Evolutionary conservation across 768 basidiomycete genomes (phyloP), one percentile per base, ranked within the genome.

Genomic region (Auriculariales sp.): DNA sequence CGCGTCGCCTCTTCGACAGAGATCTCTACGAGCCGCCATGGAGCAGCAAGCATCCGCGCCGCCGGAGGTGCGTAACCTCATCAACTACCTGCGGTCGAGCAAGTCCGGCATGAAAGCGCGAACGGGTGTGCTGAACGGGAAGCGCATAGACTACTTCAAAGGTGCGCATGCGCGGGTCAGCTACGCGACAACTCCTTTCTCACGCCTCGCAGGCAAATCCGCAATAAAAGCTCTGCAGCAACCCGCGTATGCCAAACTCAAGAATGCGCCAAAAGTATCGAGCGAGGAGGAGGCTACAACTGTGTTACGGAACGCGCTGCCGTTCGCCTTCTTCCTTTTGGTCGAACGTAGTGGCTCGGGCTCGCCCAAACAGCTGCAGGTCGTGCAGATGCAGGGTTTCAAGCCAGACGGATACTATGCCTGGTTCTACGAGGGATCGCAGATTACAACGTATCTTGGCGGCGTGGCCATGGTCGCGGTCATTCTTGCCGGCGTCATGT

Each of bases 401-500:
- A 66, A 69, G n/a, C 68, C 75, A 5, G 78, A 85, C 19, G 81
- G 83, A 46, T 91, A 93, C 67, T 98, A 88, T 64, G 92, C 85
- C 27, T 99, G 94, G 94, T 90, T 98, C 66, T 89, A 92, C 64
- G 89, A 92, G 52, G 88, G 90, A 35, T 87, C 88, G 12, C 92
- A 94, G 59, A 82, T 90, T 78, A 87, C 83, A 57, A 93, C 87
- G 5, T 89, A 94, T 60, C 78, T 90, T 9, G 89, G 91, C 34
- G 94, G 88, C 15, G 70, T 85, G 11, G 79, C 79, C 27, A 92
- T 99, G 88, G 92, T 98, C 52, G 77, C 73, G 34, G 71, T 97
- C 61, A 90, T 98, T 72, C 81, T 99, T 35, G 92, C 85, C 3
- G 93, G 88, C 2, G 93, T 97, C 60, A 95, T 99, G 92, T 99